Conservation (phyloP, 2,329 filamentous ascomycete genomes). For the Zymoseptoria passerinii region DNA sequence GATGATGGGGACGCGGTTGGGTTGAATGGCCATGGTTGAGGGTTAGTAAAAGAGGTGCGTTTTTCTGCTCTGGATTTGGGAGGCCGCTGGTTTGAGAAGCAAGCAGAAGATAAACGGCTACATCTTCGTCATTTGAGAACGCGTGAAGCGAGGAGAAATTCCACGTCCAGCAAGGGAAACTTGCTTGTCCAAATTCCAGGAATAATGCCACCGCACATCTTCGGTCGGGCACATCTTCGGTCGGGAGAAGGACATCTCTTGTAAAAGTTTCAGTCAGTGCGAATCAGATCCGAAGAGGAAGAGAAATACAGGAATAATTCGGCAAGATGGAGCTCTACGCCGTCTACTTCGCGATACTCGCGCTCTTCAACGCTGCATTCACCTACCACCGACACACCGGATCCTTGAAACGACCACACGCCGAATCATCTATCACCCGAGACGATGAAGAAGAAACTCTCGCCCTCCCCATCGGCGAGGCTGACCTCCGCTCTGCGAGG, state of each 20-base stretch:
- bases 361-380: constrained; percentile 15
- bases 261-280: neutral
- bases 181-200: neutral
- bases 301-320: neutral
- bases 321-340: constrained; percentile 18
- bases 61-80: neutral
- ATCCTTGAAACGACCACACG: neutral
- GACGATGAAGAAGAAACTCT: constrained; percentile 8
- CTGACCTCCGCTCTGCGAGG: constrained; percentile 23
- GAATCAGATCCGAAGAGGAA: neutral
- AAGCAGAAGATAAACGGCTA: neutral
- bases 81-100: neutral
- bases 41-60: neutral
- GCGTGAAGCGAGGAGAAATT: neutral
- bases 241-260: neutral
- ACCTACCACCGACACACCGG: constrained; percentile 11
- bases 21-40: constrained; percentile 6
- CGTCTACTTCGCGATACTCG: constrained; percentile 16
- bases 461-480: constrained; percentile 5
- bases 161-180: neutral
- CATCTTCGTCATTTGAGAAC: neutral
- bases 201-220: neutral
- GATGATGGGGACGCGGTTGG: constrained; percentile 9
- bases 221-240: neutral
- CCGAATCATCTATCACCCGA: constrained; percentile 1